phyloP scores from a whole-genome alignment of 768 basidiomycete genomes.

The Candolleomyces aberdarensis region DNA sequence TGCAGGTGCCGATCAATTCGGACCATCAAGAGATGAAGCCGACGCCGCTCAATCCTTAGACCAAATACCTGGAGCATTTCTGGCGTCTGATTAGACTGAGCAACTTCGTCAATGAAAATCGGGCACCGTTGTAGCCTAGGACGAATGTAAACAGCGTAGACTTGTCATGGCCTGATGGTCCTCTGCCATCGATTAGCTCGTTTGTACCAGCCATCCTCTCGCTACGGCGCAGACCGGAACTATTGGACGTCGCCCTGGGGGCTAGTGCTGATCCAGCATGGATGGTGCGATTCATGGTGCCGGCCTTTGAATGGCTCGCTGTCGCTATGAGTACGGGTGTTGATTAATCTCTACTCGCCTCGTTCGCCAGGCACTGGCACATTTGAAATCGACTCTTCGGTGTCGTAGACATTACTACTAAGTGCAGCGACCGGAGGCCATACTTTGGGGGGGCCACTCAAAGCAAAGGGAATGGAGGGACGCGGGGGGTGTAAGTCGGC shows the following conservation, averaged over 20 bases:
- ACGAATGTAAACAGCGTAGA: neutral
- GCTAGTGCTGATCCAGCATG: conserved; percentile 53
- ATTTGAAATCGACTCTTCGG: neutral
- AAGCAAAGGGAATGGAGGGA: conserved; percentile 1
- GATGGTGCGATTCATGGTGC: conserved; percentile 78
- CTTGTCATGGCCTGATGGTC: neutral
- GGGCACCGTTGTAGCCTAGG: neutral
- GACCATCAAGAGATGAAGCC: neutral
- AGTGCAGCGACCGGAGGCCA: neutral
- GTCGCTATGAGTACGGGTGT: conserved; percentile 28
- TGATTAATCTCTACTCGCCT: neutral
- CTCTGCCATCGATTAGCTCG: neutral
- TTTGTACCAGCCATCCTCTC: neutral
- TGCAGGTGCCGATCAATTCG: neutral
- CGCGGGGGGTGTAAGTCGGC: conserved; percentile 2
- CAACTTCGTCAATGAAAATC: neutral
- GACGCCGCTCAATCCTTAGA: neutral
- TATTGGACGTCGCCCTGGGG: conserved; percentile 66
- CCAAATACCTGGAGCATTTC: conserved; percentile 1
- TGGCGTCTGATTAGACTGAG: neutral
- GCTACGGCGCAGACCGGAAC: conserved; percentile 22
- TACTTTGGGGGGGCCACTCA: neutral
- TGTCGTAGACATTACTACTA: neutral
- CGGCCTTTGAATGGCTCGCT: conserved; percentile 64
- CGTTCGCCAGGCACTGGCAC: neutral